Evolutionary conservation across 345 rosid species (phyloP).

Genomic region (Populus alba): DNA sequence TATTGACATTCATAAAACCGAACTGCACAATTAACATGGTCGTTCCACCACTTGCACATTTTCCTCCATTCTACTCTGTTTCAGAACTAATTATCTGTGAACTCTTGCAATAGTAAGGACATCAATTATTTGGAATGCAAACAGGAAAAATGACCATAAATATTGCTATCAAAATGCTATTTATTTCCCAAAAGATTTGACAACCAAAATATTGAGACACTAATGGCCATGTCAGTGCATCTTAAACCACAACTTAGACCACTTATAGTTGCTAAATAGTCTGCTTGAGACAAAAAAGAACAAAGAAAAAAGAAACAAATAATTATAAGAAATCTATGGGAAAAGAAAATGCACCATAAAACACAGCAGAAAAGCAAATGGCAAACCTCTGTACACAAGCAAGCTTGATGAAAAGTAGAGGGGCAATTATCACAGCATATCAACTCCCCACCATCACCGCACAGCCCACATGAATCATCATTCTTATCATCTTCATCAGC

Average conservation of each 20-base stretch:
- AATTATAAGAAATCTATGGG: not conserved
- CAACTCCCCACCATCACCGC: slow-evolving; percentile 91
- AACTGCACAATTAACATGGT: too few relatives aligned
- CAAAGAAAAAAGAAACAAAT: not conserved
- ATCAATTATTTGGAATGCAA: too few relatives aligned
- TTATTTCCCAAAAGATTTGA: not conserved
- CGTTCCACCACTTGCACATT: not conserved
- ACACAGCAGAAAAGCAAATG: slow-evolving; percentile 19
- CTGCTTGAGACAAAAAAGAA: not conserved
- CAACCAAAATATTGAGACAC: not conserved
- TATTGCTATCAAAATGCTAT: too few relatives aligned
- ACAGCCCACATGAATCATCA: slow-evolving; percentile 94
- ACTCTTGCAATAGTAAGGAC: too few relatives aligned
- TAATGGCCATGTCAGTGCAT: not conserved
- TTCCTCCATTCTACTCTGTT: not conserved
- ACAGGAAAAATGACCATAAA: too few relatives aligned
- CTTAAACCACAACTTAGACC: not conserved
- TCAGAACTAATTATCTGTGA: not conserved
- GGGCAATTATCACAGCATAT: slow-evolving; percentile 97
- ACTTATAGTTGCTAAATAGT: not conserved
- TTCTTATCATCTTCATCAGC: slow-evolving; percentile 67
- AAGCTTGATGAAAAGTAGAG: slow-evolving; percentile 78
- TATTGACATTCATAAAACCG: too few relatives aligned
- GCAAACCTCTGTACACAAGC: slow-evolving; percentile 77
- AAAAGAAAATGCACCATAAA: not conserved